Percentiles rank a stretch among this genome's conserved stretches.
Evolutionary conservation across 2,329 filamentous ascomycete species (phyloP).

Genomic region (Arthrobotrys pseudoclavata): DNA sequence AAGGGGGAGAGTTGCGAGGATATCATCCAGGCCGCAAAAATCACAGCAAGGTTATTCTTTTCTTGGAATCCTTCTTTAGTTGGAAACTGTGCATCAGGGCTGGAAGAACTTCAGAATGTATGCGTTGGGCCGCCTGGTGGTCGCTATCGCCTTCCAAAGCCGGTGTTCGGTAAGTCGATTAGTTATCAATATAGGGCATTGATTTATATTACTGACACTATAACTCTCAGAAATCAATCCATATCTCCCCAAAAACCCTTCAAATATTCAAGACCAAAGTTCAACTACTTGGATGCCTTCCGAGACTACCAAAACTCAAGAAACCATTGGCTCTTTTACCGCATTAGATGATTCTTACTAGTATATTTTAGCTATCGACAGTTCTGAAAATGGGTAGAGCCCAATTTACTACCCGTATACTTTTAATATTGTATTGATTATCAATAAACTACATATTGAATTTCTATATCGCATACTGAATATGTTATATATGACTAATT

Average conservation of each 20-base stretch:
- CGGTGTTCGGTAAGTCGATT: slow-evolving; percentile 16
- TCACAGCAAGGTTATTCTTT: slow-evolving; percentile 23
- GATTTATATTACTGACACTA: not conserved
- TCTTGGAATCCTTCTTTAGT: slow-evolving; percentile 39
- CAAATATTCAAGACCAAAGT: not conserved
- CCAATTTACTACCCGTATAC: not conserved
- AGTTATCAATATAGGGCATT: not conserved
- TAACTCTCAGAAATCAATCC: not conserved
- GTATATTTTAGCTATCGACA: too few relatives aligned
- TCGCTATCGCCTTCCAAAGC: slow-evolving; percentile 23
- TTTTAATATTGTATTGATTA: not conserved
- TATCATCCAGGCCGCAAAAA: slow-evolving; percentile 15
- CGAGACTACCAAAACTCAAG: not conserved
- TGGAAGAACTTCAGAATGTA: slow-evolving; percentile 23
- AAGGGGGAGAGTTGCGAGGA: slow-evolving; percentile 13
- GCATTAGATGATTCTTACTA: not conserved
- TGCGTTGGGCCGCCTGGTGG: slow-evolving; percentile 34
- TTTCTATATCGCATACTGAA: not conserved
- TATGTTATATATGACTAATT: not conserved
- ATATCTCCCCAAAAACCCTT: not conserved
- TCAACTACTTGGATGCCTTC: not conserved
- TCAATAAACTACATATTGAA: not conserved
- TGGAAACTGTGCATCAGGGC: slow-evolving; percentile 31
- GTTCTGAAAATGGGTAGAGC: too few relatives aligned
- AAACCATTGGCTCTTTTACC: not conserved